phyloP scores from a whole-genome alignment of 768 basidiomycete species.

The Pulveroboletus sp. region DNA sequence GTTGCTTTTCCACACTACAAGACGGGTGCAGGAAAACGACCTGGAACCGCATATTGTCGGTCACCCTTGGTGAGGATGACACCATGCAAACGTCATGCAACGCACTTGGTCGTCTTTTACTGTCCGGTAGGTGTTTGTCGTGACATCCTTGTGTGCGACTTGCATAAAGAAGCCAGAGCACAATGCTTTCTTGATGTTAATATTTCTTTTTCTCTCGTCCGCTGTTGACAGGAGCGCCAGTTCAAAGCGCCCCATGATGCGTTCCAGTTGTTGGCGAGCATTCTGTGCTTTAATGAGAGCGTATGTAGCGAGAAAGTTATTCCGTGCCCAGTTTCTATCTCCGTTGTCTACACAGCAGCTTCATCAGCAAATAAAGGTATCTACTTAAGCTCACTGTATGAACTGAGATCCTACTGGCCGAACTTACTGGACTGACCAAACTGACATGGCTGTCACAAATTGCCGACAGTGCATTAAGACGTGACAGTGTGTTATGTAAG shows the following conservation, averaged over 20 bases:
- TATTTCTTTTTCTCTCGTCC: constrained; percentile 70
- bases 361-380: too few species aligned
- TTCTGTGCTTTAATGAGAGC: constrained; percentile 91
- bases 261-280: constrained; percentile 83
- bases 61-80: neutral
- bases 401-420: too few species aligned
- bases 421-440: too few species aligned
- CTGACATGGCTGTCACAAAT: too few species aligned
- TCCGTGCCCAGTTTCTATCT: constrained; percentile 90
- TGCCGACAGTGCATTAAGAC: too few species aligned
- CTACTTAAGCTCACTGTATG: too few species aligned
- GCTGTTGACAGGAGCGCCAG: constrained; percentile 66
- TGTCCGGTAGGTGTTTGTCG: constrained; percentile 83
- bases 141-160: constrained; percentile 91
- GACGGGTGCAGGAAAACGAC: constrained; percentile 59
- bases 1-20: constrained; percentile 81
- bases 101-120: constrained; percentile 92
- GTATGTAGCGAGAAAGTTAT: constrained; percentile 79
- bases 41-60: constrained; percentile 1
- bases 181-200: constrained; percentile 76
- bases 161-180: constrained; percentile 99
- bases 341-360: too few species aligned
- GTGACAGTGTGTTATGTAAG: too few species aligned
- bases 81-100: neutral
- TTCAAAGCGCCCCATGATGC: constrained; percentile 90